A percentile compares a stretch with the other conserved stretches of the same genome.
These are phyloP conservation scores for Backusella circina DNA, from an alignment of 192 early-diverging fungal species.

Conservation along the genomic window DNA sequence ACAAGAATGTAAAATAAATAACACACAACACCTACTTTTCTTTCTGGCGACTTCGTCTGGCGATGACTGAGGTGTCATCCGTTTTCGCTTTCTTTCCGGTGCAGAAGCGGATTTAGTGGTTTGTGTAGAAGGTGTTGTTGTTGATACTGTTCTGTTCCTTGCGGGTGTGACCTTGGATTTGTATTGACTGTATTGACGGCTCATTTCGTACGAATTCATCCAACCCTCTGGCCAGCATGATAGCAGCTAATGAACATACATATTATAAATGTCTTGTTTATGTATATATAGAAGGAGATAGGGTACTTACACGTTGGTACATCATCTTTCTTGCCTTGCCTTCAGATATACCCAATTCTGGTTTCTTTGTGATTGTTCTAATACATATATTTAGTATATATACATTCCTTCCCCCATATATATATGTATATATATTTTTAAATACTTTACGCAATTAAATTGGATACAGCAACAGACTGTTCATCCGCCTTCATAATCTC, in stretches of 20 bases:
- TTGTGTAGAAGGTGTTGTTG: neutral
- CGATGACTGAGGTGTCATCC: neutral
- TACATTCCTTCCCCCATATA: neutral
- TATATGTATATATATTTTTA: neutral
- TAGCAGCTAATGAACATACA: slow-evolving; percentile 31
- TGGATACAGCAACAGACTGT: slow-evolving; percentile 9
- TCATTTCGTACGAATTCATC: slow-evolving; percentile 56
- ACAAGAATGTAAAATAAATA: neutral
- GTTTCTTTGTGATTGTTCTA: neutral
- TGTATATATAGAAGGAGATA: neutral
- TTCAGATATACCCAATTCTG: slow-evolving; percentile 25
- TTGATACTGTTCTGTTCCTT: neutral
- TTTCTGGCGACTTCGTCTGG: neutral
- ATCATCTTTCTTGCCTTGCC: slow-evolving; percentile 43
- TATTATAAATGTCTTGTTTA: neutral
- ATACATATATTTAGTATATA: neutral
- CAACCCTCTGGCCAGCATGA: slow-evolving; percentile 42
- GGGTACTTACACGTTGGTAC: slow-evolving; percentile 48
- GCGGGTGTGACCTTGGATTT: slow-evolving; percentile 19
- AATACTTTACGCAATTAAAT: slow-evolving; percentile 26
- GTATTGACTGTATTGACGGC: slow-evolving; percentile 46
- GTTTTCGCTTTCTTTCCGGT: neutral
- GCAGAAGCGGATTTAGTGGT: neutral
- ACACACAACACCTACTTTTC: neutral
- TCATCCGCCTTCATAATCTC: slow-evolving; percentile 32